Base-by-base conservation (phyloP, 2,329 filamentous ascomycete species). In the Colletotrichum falcatum region DNA sequence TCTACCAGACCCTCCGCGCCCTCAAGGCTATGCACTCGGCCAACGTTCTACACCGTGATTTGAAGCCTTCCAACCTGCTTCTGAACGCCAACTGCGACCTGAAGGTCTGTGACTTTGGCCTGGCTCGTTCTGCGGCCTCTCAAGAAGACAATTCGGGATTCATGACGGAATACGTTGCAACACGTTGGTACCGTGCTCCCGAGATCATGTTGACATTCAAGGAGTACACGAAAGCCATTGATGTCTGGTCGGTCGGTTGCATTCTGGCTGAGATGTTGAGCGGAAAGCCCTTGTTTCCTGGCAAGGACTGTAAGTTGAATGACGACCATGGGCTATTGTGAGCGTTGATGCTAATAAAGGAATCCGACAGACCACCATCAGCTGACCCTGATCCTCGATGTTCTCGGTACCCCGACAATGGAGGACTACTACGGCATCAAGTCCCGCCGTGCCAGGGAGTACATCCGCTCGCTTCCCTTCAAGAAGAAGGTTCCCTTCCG, bases 161-260 rank as follows among this genome's bases (percentile, higher is more conserved):
- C 89, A 99, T 99, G 96, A 99, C 96, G 20, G 96, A 99, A 97
- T 99, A 99, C 81, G 96, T 99, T 67, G 96, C 96, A 61, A 99
- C 96, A 56, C 92, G 96, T 78, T 99, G 96, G 96, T 99, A 99
- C 84, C 94, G 96, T 82, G 96, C 96, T 7, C 96, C 96, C 4
- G 96, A 99, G 81, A 99, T 99, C 82, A 99, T 99, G 96, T 92
- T 99, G 85, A 99, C 96, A 16, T 99, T 98, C 87, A 98, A 99
- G 86, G 96, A 99, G 84, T 99, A 99, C 85, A 99, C 96, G 77
- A 99, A 98, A 84, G 96, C 96, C 53, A 99, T 99, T 79, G 96
- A 99, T 79, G 95, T 99, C 14, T 99, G 96, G 96, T 98, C 95
- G 77, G 96, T 99, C 61, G 96, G 96, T 67, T 99, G 96, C 79